Conservation (phyloP, 768 basidiomycete genomes). For the Phlebiopsis gigantea region DNA sequence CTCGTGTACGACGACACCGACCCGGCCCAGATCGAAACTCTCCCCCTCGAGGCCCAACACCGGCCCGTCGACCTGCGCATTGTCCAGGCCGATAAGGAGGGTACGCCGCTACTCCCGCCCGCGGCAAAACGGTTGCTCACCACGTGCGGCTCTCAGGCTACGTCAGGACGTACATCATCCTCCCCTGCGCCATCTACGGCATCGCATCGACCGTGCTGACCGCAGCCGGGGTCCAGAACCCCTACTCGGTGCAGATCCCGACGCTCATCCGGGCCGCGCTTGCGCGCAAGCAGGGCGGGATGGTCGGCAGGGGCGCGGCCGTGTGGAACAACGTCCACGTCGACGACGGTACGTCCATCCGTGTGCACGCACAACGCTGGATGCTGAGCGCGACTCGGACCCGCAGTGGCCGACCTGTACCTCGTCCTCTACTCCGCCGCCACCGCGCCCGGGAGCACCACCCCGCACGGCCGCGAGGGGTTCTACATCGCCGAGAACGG, state of each 20-base stretch:
- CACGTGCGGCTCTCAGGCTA: conserved; percentile 43
- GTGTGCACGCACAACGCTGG: too few species aligned
- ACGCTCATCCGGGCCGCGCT: conserved; percentile 37
- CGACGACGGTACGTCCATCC: conserved; percentile 44
- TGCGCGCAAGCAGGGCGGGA: conserved; percentile 42
- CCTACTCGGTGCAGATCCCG: conserved; percentile 47
- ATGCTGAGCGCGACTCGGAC: too few species aligned
- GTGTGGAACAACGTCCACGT: conserved; percentile 55
- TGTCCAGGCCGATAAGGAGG: conserved; percentile 42
- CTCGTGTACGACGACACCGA: conserved; percentile 45
- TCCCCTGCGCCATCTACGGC: conserved; percentile 56
- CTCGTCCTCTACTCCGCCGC: conserved; percentile 35
- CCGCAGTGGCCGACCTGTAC: conserved; percentile 41
- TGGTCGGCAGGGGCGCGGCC: conserved; percentile 54
- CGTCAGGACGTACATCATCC: conserved; percentile 44
- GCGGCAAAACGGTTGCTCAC: conserved; percentile 25
- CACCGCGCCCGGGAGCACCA: conserved; percentile 10
- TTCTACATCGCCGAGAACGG: conserved; percentile 26
- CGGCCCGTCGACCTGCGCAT: conserved; percentile 44
- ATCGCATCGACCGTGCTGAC: conserved; percentile 41
- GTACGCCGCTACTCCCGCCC: conserved; percentile 19
- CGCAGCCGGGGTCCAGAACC: conserved; percentile 46
- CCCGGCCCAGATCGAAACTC: conserved; percentile 34
- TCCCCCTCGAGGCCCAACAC: conserved; percentile 40
- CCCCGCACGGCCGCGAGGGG: conserved; percentile 30